phyloP scores from a whole-genome alignment of 1,284 basidiomycete genomes.

The Inonotus hispidus region DNA sequence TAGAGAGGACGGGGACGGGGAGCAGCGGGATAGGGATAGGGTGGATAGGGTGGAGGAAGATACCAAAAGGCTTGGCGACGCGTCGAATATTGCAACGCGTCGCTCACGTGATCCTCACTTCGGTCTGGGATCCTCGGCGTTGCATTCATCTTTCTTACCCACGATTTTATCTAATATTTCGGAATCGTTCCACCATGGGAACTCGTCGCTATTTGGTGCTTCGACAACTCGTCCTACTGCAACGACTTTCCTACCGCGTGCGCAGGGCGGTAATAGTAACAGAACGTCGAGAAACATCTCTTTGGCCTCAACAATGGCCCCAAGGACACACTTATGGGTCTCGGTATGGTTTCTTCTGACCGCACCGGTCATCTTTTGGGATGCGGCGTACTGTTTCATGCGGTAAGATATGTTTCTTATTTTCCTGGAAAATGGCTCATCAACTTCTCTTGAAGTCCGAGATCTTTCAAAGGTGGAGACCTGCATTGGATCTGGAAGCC shows the following conservation, averaged over 20 bases:
- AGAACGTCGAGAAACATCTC: neutral
- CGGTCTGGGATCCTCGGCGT: too few species aligned
- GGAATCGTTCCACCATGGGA: neutral
- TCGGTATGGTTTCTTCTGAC: conserved; percentile 66
- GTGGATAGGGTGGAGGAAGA: neutral
- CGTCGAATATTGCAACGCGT: neutral
- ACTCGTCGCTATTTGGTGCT: conserved; percentile 3
- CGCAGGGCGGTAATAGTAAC: neutral
- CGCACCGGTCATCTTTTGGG: conserved; percentile 57
- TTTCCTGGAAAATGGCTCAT: neutral
- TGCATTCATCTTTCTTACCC: conserved; percentile 9
- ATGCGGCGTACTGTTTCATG: conserved; percentile 69
- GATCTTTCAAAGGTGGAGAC: conserved; percentile 73
- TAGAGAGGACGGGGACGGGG: neutral
- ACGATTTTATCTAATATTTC: conserved; percentile 2
- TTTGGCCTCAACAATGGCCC: conserved; percentile 34
- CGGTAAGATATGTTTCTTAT: conserved; percentile 33
- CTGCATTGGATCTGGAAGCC: conserved; percentile 87
- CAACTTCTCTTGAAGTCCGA: conserved; percentile 36
- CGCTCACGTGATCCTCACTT: neutral
- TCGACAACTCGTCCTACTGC: conserved; percentile 12
- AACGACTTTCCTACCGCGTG: neutral
- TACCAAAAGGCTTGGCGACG: neutral
- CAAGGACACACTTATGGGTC: conserved; percentile 54
- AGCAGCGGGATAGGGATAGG: neutral